Evolutionary conservation across 345 rosid species (phyloP).

Genomic region (Eucalyptus regnans): DNA sequence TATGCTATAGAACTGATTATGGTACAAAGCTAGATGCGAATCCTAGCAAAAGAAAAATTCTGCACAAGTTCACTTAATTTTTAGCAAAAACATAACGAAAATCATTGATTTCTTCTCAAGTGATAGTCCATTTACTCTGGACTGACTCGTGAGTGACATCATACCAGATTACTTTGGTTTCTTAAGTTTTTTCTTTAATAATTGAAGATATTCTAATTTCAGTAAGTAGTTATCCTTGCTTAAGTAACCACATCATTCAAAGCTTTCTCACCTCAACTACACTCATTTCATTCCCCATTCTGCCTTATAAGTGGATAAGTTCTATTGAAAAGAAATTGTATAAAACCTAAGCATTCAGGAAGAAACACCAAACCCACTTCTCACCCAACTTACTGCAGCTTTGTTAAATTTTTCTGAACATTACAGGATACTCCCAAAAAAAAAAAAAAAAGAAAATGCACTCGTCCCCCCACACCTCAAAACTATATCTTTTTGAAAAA

Average conservation of each 20-base stretch:
- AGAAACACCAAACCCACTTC: not conserved
- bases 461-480: not conserved
- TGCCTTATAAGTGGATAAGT: not conserved
- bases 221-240: not conserved
- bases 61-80: not conserved
- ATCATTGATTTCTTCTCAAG: not conserved
- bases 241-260: not conserved
- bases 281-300: not conserved
- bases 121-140: not conserved
- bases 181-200: not conserved
- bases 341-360: not conserved
- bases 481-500: not conserved
- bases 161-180: not conserved
- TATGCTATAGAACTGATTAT: not conserved
- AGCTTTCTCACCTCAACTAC: not conserved
- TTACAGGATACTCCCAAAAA: not conserved
- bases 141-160: not conserved
- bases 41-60: not conserved
- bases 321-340: not conserved
- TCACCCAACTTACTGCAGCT: not conserved
- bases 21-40: not conserved
- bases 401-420: not conserved
- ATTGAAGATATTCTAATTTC: not conserved
- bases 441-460: not conserved
- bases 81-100: not conserved